These are phyloP conservation scores for Crithidia fasciculata DNA, from an alignment of 208 protist species.

Conservation along the genomic window DNA sequence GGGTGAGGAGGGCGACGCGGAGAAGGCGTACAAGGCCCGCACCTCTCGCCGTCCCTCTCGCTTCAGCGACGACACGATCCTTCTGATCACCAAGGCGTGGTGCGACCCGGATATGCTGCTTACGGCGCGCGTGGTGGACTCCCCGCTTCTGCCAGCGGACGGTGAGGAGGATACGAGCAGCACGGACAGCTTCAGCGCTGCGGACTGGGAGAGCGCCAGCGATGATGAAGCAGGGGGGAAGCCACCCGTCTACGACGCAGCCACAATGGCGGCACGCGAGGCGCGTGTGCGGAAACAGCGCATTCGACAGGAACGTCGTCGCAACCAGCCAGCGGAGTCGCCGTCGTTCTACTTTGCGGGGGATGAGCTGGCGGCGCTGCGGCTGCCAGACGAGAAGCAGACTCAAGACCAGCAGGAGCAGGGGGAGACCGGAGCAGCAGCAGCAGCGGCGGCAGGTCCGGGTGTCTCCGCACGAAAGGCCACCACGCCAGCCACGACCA, in stretches of 20 bases:
- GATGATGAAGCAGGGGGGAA: neutral
- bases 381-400: neutral
- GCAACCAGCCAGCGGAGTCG: conserved; percentile 1
- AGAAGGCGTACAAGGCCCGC: conserved; percentile 35
- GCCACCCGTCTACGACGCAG: conserved; percentile 15
- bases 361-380: conserved; percentile 12
- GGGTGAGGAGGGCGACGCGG: conserved; percentile 32
- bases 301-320: conserved; percentile 10
- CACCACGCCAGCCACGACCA: no score
- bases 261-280: conserved; percentile 15
- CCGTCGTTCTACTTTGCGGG: conserved; percentile 29
- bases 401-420: neutral
- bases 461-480: neutral
- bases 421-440: neutral
- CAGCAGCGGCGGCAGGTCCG: neutral
- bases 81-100: conserved; percentile 41
- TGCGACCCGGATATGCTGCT: conserved; percentile 42
- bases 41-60: conserved; percentile 3
- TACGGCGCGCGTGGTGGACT: conserved; percentile 25
- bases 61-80: conserved; percentile 6
- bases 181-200: conserved; percentile 6
- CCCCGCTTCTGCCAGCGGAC: conserved; percentile 16
- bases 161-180: conserved; percentile 15
- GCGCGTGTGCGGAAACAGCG: conserved; percentile 2
- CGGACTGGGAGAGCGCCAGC: conserved; percentile 13